Evolutionary conservation across 768 basidiomycete genomes (phyloP).

Genomic region (Boletus reticulatus): DNA sequence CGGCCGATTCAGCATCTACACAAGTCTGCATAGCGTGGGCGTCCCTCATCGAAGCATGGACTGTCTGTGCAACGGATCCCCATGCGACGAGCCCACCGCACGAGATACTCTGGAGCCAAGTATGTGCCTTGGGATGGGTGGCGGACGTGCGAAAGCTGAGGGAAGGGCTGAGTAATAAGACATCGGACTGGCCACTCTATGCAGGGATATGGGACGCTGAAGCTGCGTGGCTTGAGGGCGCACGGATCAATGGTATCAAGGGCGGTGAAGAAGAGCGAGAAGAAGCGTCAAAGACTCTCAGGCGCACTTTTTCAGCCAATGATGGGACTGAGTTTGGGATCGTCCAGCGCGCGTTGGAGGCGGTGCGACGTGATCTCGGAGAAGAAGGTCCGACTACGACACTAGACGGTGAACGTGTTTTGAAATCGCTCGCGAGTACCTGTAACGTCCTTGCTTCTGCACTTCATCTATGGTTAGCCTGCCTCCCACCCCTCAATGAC

Average conservation of each 20-base stretch:
- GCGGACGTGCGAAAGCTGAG: conserved; percentile 48
- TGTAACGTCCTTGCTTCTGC: conserved; percentile 42
- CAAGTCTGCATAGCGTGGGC: conserved; percentile 52
- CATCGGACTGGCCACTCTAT: conserved; percentile 30
- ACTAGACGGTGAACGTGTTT: conserved; percentile 6
- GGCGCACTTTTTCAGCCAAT: conserved; percentile 38
- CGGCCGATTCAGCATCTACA: not conserved
- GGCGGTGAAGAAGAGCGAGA: conserved; percentile 64
- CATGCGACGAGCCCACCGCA: conserved; percentile 85
- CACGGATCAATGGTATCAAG: conserved; percentile 63
- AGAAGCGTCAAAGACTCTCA: conserved; percentile 34
- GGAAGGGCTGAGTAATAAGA: conserved; percentile 30
- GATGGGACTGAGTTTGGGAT: conserved; percentile 34
- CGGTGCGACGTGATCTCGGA: conserved; percentile 31
- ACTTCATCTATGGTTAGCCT: conserved; percentile 65
- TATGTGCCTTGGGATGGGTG: conserved; percentile 76
- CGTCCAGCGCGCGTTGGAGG: conserved; percentile 35
- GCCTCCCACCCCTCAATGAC: conserved; percentile 43
- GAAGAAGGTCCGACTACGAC: not conserved
- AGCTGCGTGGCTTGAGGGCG: conserved; percentile 76
- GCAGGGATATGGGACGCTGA: conserved; percentile 37
- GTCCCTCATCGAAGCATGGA: conserved; percentile 68
- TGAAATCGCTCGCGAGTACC: conserved; percentile 33
- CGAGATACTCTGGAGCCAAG: conserved; percentile 87
- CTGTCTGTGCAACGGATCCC: conserved; percentile 82